phyloP scores from a whole-genome alignment of 495 filamentous ascomycete species.

The Hypomontagnella monticulosa region DNA sequence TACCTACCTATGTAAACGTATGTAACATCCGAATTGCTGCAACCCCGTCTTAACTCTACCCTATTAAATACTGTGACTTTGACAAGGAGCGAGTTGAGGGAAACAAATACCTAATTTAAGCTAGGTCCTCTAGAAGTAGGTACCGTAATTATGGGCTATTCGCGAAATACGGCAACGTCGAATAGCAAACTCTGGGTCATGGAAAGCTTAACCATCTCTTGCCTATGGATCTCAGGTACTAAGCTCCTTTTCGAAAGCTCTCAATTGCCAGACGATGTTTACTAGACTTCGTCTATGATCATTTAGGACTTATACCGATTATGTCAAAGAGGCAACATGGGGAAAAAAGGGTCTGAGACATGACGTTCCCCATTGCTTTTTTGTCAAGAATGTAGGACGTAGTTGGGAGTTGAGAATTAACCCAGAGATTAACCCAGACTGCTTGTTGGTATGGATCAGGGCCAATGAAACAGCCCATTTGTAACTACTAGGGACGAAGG shows the following conservation, averaged over 20 bases:
- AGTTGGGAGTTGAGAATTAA: conserved; percentile 1
- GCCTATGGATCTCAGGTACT: too few relatives aligned
- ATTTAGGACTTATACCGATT: too few relatives aligned
- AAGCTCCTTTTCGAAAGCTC: too few relatives aligned
- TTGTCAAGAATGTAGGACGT: conserved; percentile 18
- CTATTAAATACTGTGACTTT: conserved; percentile 19
- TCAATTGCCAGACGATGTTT: too few relatives aligned
- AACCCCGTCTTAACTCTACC: conserved; percentile 18
- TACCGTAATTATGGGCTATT: background rate
- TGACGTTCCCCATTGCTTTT: background rate
- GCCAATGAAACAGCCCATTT: conserved; percentile 22
- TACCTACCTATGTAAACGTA: conserved; percentile 29
- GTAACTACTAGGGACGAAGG: conserved; percentile 16
- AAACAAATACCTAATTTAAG: background rate
- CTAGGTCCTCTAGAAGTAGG: background rate
- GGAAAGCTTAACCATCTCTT: too few relatives aligned
- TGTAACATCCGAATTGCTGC: conserved; percentile 34
- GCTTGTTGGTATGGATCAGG: conserved; percentile 12
- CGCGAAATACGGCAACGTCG: too few relatives aligned
- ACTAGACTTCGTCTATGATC: too few relatives aligned
- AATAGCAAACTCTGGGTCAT: too few relatives aligned
- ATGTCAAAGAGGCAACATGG: too few relatives aligned
- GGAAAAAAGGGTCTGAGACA: too few relatives aligned
- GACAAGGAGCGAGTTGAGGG: conserved; percentile 21
- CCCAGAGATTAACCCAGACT: background rate